These are phyloP conservation scores for Suhomyces tanzawaensis DNA, from an alignment of 805 yeast genomes.

Conservation along the genomic window DNA sequence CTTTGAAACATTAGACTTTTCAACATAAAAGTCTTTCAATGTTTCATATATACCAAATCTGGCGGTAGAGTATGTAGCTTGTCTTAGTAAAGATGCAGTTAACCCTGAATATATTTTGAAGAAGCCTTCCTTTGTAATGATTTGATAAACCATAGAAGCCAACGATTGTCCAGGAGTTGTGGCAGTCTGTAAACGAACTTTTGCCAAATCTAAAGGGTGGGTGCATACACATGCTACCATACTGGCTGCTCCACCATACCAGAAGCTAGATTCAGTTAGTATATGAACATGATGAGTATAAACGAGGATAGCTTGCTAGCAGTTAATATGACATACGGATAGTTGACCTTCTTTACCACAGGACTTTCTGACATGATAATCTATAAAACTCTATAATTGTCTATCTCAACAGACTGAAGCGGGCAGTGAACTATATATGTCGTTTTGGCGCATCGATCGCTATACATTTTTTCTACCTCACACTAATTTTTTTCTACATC, in stretches of 20 bases:
- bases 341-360: slow-evolving; percentile 9
- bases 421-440: too few species aligned
- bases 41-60: slow-evolving; percentile 84
- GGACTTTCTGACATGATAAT: not conserved
- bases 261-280: slow-evolving; percentile 35
- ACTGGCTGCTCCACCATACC: slow-evolving; percentile 71
- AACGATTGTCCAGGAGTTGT: slow-evolving; percentile 61
- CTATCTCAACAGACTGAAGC: too few species aligned
- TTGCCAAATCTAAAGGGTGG: slow-evolving; percentile 85
- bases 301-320: not conserved
- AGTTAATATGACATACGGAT: slow-evolving; percentile 11
- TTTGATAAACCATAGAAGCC: slow-evolving; percentile 56
- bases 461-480: too few species aligned
- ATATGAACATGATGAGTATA: not conserved
- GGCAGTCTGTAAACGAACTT: slow-evolving; percentile 84
- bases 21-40: slow-evolving; percentile 53
- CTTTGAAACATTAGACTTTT: slow-evolving; percentile 37
- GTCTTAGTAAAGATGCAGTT: slow-evolving; percentile 78
- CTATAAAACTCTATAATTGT: too few species aligned
- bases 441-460: too few species aligned
- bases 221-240: slow-evolving; percentile 65
- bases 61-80: slow-evolving; percentile 84
- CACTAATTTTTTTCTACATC: too few species aligned
- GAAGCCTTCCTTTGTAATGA: slow-evolving; percentile 62
- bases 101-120: slow-evolving; percentile 76